phyloP scores from a whole-genome alignment of 805 yeast species.

The Barnettozyma botsteinii region DNA sequence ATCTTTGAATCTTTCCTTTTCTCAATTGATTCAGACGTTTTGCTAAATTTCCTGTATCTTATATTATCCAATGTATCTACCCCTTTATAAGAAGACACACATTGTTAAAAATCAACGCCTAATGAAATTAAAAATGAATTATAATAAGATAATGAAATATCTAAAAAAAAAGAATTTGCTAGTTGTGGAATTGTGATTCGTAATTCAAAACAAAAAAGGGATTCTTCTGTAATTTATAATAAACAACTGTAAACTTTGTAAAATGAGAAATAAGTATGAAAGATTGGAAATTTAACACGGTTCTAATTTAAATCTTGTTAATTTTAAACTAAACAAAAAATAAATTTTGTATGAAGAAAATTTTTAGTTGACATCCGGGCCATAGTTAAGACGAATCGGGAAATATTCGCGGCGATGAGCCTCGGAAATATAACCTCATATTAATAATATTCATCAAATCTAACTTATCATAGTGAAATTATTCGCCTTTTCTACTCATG shows the following conservation, averaged over 20 bases:
- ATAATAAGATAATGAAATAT: too few species aligned
- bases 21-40: neutral
- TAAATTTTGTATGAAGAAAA: conserved; percentile 1
- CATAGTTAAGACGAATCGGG: neutral
- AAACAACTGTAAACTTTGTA: neutral
- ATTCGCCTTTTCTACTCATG: too few species aligned
- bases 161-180: too few species aligned
- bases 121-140: neutral
- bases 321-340: neutral
- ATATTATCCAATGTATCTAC: neutral
- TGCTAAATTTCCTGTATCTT: too few species aligned
- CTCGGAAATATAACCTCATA: conserved; percentile 3
- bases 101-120: conserved; percentile 1
- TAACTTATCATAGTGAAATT: too few species aligned
- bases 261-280: too few species aligned
- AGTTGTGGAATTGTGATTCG: too few species aligned
- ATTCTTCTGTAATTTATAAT: neutral
- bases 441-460: neutral
- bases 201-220: too few species aligned
- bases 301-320: too few species aligned
- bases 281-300: neutral
- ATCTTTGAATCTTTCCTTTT: neutral
- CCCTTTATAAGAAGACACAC: conserved; percentile 4
- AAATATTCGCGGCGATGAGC: conserved; percentile 9
- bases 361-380: conserved; percentile 6